phyloP scores from a whole-genome alignment of 2,329 filamentous ascomycete species.

The Tolypocladium tundrense region DNA sequence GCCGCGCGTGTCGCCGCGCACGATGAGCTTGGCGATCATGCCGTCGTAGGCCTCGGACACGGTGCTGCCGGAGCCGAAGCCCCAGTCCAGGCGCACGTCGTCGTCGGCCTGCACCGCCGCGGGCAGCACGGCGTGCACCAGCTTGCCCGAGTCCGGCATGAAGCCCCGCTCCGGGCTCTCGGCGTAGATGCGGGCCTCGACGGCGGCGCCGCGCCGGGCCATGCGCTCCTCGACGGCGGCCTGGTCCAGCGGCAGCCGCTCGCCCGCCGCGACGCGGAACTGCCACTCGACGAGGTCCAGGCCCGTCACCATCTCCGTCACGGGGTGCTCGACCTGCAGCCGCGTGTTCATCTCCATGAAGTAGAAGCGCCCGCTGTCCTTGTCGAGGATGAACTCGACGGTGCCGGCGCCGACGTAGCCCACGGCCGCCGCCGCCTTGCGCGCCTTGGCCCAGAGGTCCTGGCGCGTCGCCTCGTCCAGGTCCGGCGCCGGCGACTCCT shows the following conservation, averaged over 20 bases:
- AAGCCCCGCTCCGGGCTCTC: conserved; percentile 90
- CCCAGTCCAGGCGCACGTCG: conserved; percentile 83
- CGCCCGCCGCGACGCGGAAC: conserved; percentile 60
- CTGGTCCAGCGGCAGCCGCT: conserved; percentile 46
- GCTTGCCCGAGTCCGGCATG: conserved; percentile 81
- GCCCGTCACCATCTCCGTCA: conserved; percentile 63
- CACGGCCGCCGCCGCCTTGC: conserved; percentile 60
- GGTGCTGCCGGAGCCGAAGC: conserved; percentile 83
- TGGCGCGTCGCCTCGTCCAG: conserved; percentile 46
- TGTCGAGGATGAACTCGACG: conserved; percentile 84
- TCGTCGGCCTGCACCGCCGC: conserved; percentile 45
- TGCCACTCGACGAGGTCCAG: conserved; percentile 89
- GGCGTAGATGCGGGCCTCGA: conserved; percentile 93
- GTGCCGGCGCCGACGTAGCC: conserved; percentile 86
- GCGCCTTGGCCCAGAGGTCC: conserved; percentile 56
- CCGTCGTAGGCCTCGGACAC: conserved; percentile 94
- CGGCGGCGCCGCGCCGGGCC: conserved; percentile 67
- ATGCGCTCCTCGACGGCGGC: conserved; percentile 65
- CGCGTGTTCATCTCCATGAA: conserved; percentile 81
- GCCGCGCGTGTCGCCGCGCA: conserved; percentile 67
- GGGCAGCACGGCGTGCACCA: conserved; percentile 75
- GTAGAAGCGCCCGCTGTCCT: conserved; percentile 70
- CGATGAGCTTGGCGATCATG: conserved; percentile 98
- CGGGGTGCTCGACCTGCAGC: conserved; percentile 92
- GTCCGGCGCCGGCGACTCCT: conserved; percentile 74